Conservation (phyloP, 345 rosid species). For the Pistacia atlantica region DNA sequence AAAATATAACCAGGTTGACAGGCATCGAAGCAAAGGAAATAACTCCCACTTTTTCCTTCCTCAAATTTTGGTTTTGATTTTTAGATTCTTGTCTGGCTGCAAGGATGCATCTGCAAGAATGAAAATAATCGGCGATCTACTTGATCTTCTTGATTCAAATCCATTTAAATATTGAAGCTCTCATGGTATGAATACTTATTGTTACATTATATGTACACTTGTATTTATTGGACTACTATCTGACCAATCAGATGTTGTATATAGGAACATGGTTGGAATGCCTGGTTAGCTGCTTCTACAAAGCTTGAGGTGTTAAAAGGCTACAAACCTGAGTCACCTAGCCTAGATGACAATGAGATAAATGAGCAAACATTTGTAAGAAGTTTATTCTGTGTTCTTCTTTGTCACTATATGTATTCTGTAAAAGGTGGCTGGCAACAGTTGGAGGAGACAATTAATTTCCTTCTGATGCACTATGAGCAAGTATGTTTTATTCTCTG, state of each 20-base stretch:
- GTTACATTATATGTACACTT: neutral
- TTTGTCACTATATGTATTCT: slow-evolving; percentile 73
- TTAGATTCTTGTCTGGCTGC: slow-evolving; percentile 72
- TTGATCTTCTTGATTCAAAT: slow-evolving; percentile 87
- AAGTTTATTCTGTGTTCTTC: slow-evolving; percentile 75
- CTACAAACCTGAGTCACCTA: slow-evolving; percentile 47
- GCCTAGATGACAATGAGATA: slow-evolving; percentile 41
- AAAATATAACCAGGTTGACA: slow-evolving; percentile 64
- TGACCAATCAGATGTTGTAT: slow-evolving; percentile 29
- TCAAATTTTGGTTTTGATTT: slow-evolving; percentile 70
- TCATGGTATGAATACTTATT: slow-evolving; percentile 60
- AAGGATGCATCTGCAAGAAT: slow-evolving; percentile 64
- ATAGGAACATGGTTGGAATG: slow-evolving; percentile 95
- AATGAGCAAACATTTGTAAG: slow-evolving; percentile 69
- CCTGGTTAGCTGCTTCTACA: slow-evolving; percentile 73
- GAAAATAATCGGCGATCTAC: slow-evolving; percentile 72
- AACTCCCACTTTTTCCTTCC: slow-evolving; percentile 81
- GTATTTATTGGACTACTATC: slow-evolving; percentile 10
- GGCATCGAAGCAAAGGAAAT: slow-evolving; percentile 61
- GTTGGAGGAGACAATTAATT: slow-evolving; percentile 87
- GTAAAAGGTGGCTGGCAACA: slow-evolving; percentile 99
- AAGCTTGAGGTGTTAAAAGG: slow-evolving; percentile 70
- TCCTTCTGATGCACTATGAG: slow-evolving; percentile 63
- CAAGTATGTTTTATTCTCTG: slow-evolving; percentile 51
- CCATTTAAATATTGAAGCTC: slow-evolving; percentile 84